Evolutionary conservation across 106 monocot genomes (phyloP).

Genomic region (Cymbidium sinense): DNA sequence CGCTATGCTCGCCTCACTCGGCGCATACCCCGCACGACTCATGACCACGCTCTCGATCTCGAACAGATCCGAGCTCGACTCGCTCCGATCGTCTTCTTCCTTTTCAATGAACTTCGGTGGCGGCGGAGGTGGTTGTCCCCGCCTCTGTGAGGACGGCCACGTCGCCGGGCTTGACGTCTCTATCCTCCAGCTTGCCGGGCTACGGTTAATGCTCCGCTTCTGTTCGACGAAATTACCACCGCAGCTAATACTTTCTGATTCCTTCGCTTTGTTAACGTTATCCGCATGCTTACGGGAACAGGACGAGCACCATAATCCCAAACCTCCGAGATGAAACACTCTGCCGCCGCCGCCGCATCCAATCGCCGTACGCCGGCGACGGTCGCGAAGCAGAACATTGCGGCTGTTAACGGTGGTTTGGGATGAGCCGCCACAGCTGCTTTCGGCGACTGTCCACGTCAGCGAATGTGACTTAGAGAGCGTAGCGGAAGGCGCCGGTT

Average conservation of each 20-base stretch:
- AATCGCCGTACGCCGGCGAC: neutral
- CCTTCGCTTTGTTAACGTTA: constrained; percentile 10
- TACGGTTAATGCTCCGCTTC: neutral
- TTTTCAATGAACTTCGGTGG: neutral
- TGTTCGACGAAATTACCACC: neutral
- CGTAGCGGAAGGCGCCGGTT: too few relatives aligned
- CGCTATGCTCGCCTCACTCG: constrained; percentile 68
- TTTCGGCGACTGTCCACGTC: constrained; percentile 4
- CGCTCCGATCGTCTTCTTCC: constrained; percentile 29
- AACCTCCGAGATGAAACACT: too few relatives aligned
- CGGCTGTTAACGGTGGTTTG: constrained; percentile 29
- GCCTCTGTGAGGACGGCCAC: neutral
- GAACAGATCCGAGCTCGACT: constrained; percentile 75
- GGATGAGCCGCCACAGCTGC: constrained; percentile 12
- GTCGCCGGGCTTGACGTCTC: neutral
- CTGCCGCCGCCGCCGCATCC: neutral
- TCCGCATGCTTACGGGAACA: constrained; percentile 23
- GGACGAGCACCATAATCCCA: constrained; percentile 19
- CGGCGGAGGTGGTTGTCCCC: neutral
- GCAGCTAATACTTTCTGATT: too few relatives aligned
- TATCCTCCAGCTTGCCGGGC: constrained; percentile 1
- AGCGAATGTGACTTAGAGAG: neutral
- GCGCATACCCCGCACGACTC: constrained; percentile 32
- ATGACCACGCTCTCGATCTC: constrained; percentile 55
- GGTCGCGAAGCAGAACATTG: constrained; percentile 15